These are phyloP conservation scores for Cladobotryum protrusum DNA, from an alignment of 2,329 filamentous ascomycete genomes.

Conservation along the genomic window DNA sequence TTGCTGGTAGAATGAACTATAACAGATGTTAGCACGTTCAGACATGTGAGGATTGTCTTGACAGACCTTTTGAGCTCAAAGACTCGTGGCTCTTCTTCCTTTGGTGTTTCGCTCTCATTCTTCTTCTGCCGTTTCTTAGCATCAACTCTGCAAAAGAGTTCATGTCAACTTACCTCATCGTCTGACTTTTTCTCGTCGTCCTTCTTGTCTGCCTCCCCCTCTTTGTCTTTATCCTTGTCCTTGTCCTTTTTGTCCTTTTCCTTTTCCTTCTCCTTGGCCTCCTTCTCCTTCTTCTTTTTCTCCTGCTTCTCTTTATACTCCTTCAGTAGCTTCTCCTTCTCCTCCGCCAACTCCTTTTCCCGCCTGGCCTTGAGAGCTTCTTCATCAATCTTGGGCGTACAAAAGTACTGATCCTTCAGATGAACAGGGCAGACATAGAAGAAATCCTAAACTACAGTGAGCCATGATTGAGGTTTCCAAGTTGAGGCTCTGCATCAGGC, in stretches of 20 bases:
- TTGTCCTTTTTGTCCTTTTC: conserved; percentile 41
- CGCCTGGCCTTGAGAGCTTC: conserved; percentile 55
- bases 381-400: conserved; percentile 65
- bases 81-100: conserved; percentile 66
- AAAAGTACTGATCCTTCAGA: conserved; percentile 77
- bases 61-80: conserved; percentile 75
- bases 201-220: conserved; percentile 33
- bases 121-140: conserved; percentile 26
- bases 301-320: conserved; percentile 71
- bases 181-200: conserved; percentile 28
- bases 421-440: conserved; percentile 87
- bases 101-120: conserved; percentile 15
- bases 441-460: conserved; percentile 52
- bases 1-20: conserved; percentile 78
- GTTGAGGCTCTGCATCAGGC: conserved; percentile 11
- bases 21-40: background rate
- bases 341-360: conserved; percentile 58
- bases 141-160: conserved; percentile 2
- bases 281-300: conserved; percentile 62
- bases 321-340: conserved; percentile 60
- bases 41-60: background rate
- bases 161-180: conserved; percentile 26
- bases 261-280: conserved; percentile 47
- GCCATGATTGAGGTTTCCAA: background rate
- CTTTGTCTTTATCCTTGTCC: conserved; percentile 38